Percentiles rank a stretch among this genome's conserved stretches.
Conservation (phyloP, 108 stramenopile species). For the Halocafeteria seosinensis region DNA sequence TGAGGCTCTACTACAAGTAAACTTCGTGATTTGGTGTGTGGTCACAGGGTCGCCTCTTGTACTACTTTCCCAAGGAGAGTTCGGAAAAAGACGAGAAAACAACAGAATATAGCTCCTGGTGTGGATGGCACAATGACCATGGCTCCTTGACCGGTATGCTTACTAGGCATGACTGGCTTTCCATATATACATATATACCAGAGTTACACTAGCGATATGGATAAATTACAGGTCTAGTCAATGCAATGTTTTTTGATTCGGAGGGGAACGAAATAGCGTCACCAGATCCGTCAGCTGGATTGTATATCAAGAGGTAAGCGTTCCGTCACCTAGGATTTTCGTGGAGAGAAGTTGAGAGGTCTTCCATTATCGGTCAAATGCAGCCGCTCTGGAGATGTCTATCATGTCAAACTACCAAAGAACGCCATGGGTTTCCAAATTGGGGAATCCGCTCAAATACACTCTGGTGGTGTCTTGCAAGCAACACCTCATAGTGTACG, state of each 20-base stretch:
- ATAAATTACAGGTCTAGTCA: slow-evolving; percentile 57
- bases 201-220: no score
- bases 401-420: slow-evolving; percentile 44
- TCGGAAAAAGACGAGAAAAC: not conserved
- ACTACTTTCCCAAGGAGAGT: slow-evolving; percentile 52
- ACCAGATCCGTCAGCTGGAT: slow-evolving; percentile 42
- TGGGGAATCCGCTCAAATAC: slow-evolving; percentile 67
- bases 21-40: no score
- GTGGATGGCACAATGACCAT: slow-evolving; percentile 70
- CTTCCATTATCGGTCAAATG: no score
- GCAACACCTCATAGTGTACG: slow-evolving; percentile 74
- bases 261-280: slow-evolving; percentile 25
- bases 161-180: no score
- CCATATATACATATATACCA: no score
- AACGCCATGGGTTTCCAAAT: slow-evolving; percentile 64
- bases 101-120: slow-evolving; percentile 45
- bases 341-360: no score
- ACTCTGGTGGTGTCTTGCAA: slow-evolving; percentile 61
- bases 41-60: slow-evolving; percentile 69
- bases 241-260: slow-evolving; percentile 52
- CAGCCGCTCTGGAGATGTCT: slow-evolving; percentile 39
- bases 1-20: no score
- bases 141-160: slow-evolving; percentile 77
- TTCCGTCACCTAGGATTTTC: no score
- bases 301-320: no score